Evolutionary conservation across 164 flowering plant species (phyloP), one percentile per base, ranked within the genome.

Genomic region (Nymphaea colorata): DNA sequence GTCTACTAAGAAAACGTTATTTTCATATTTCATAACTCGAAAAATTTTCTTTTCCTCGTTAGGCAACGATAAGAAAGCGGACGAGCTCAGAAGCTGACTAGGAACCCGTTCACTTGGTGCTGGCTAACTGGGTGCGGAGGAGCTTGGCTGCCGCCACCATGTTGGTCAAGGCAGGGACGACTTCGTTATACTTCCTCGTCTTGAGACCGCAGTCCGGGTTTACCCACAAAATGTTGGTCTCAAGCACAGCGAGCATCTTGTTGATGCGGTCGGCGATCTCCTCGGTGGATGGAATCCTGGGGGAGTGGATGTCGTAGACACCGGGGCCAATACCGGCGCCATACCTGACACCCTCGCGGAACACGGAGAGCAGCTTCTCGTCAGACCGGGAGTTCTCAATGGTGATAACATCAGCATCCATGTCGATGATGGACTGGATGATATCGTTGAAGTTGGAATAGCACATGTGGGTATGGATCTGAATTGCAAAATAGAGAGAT

Each of bases 271-370:
- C 97, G 3, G 92, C 93, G 64, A 93, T 87, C 67, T 93, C 97
- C 65, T 90, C 96, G 0, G 88, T 78, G 5, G 98, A 81, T 64
- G 98, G 98, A 62, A 93, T 93, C 61, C 92, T 82, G 1, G 98
- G 96, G 16, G 97, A 93, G 90, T 93, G 97, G 79, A 93, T 89
- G 77, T 91, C 98, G 44, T 93, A 90, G 5, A 90, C 96, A 47
- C 98, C 97, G 43, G 98, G 98, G 61, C 98, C 98, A 67, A 93
- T 93, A 43, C 98, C 98, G 66, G 97, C 93, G 75, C 92, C 96
- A 61, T 88, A 93, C 77, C 83, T 89, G 57, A 90, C 92, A 64
- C 98, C 98, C 78, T 90, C 98, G 5, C 91, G 90, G 96, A 93
- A 91, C 44, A 90, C 98, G 0, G 97, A 90, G 60, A 93, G 87